phyloP scores from a whole-genome alignment of 345 rosid genomes.

The Nasturtium officinale region DNA sequence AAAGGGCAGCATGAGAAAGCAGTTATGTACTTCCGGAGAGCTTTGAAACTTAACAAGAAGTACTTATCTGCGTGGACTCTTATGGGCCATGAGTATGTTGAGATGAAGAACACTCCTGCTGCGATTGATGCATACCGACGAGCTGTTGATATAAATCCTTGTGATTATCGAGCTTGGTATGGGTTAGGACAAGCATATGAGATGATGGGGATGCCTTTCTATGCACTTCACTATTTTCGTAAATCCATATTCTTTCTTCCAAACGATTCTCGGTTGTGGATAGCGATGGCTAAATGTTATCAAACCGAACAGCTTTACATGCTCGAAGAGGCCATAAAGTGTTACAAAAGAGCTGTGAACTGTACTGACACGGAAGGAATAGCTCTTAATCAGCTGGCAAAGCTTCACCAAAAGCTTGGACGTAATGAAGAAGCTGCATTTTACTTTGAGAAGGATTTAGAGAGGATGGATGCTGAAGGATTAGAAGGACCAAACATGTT shows the following conservation, averaged over 20 bases:
- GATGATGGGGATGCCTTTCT: slow-evolving; percentile 92
- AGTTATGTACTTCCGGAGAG: slow-evolving; percentile 90
- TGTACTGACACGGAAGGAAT: slow-evolving; percentile 89
- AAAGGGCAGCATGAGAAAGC: slow-evolving; percentile 96
- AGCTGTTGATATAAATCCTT: slow-evolving; percentile 88
- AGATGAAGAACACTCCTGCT: slow-evolving; percentile 96
- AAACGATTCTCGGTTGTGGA: slow-evolving; percentile 90
- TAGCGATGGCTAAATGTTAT: slow-evolving; percentile 96
- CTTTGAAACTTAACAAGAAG: slow-evolving; percentile 87
- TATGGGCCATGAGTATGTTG: slow-evolving; percentile 96
- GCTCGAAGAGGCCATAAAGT: slow-evolving; percentile 93
- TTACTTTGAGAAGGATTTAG: slow-evolving; percentile 87
- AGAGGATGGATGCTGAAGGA: slow-evolving; percentile 95
- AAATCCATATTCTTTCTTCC: slow-evolving; percentile 92
- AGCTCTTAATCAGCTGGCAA: slow-evolving; percentile 82
- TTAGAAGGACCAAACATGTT: slow-evolving; percentile 90
- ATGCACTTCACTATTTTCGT: slow-evolving; percentile 92
- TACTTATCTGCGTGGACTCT: slow-evolving; percentile 97
- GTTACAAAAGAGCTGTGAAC: slow-evolving; percentile 84
- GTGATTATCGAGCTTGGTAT: slow-evolving; percentile 97
- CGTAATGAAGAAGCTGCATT: slow-evolving; percentile 82
- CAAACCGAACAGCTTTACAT: slow-evolving; percentile 83
- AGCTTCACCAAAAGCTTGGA: slow-evolving; percentile 70
- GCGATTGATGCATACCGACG: slow-evolving; percentile 95
- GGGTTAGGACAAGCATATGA: slow-evolving; percentile 97